These are phyloP conservation scores for Penicillium desertorum DNA, from an alignment of 495 filamentous ascomycete species.

Conservation along the genomic window DNA sequence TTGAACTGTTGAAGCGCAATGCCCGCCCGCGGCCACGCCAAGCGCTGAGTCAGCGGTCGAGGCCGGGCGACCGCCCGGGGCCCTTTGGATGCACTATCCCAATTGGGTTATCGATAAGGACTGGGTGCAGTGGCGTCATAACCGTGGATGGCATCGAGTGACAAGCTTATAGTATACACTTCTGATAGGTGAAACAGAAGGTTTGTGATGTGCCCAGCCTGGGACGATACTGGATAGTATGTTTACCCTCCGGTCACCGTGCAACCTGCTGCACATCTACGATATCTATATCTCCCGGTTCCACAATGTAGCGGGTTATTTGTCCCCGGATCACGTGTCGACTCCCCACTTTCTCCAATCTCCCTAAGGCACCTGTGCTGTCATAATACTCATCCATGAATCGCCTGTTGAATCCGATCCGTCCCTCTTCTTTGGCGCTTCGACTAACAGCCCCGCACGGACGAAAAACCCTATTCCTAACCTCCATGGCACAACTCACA, in stretches of 20 bases:
- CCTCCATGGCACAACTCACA: conserved; percentile 29
- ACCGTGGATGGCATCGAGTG: neutral
- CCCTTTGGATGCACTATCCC: conserved; percentile 14
- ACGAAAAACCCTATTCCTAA: neutral
- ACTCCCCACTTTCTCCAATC: conserved; percentile 11
- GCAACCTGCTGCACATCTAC: neutral
- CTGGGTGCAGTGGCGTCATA: conserved; percentile 18
- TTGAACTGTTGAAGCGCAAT: conserved; percentile 5
- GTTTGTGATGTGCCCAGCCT: neutral
- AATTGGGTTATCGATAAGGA: conserved; percentile 18
- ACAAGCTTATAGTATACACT: neutral
- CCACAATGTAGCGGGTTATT: neutral
- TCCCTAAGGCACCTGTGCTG: neutral
- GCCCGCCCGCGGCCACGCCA: neutral
- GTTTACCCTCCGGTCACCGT: neutral
- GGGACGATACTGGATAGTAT: neutral
- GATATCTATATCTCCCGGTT: neutral
- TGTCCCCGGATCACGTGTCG: conserved; percentile 21
- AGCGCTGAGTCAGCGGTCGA: conserved; percentile 27
- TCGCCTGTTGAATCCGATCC: conserved; percentile 20
- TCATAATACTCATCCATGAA: conserved; percentile 17
- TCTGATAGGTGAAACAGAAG: neutral
- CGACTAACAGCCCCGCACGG: neutral
- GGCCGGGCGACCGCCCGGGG: neutral
- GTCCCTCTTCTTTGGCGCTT: conserved; percentile 14